phyloP scores from a whole-genome alignment of 73 alveolate genomes.

The Tetrahymena thermophila region DNA sequence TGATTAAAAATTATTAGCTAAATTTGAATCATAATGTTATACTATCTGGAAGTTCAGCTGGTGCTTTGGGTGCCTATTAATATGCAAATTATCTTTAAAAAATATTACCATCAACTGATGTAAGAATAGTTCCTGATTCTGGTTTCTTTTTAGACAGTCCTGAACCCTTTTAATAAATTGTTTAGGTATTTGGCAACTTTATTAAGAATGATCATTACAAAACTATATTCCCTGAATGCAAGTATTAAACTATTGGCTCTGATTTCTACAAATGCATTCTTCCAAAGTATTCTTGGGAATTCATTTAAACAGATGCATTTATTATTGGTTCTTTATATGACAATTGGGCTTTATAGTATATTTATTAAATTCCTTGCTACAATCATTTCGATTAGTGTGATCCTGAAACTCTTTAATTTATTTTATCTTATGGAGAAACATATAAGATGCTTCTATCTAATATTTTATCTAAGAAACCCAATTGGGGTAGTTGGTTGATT shows the following conservation, averaged over 20 bases:
- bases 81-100: not conserved
- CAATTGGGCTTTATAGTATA: not conserved
- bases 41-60: not conserved
- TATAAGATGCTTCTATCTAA: not conserved
- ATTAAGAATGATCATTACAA: not conserved
- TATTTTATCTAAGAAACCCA: not conserved
- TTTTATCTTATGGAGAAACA: not conserved
- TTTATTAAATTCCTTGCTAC: not conserved
- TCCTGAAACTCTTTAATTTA: not conserved
- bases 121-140: not conserved
- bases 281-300: not conserved
- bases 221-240: not conserved
- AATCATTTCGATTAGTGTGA: not conserved
- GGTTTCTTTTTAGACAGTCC: not conserved
- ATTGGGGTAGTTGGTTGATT: not conserved
- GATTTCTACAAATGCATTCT: not conserved
- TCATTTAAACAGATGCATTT: not conserved
- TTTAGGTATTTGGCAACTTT: not conserved
- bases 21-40: not conserved
- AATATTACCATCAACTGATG: not conserved
- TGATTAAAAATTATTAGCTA: not conserved
- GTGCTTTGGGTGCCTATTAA: not conserved
- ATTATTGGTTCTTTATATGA: not conserved
- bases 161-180: not conserved
- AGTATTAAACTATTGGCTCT: not conserved